These are phyloP conservation scores for Leishmania major DNA, from an alignment of 208 protist species.

Conservation along the genomic window DNA sequence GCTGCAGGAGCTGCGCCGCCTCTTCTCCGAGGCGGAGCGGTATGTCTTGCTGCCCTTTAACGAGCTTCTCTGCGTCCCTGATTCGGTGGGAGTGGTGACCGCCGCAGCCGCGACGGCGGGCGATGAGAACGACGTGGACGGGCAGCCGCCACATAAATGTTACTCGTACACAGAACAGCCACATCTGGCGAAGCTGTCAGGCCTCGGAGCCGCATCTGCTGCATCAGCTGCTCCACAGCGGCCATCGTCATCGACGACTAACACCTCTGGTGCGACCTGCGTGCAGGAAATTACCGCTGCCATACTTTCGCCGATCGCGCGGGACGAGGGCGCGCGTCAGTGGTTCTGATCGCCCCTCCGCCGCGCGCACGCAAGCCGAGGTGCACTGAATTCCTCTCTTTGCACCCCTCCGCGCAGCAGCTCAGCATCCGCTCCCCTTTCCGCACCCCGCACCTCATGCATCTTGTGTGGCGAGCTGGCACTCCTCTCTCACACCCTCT, in stretches of 20 bases:
- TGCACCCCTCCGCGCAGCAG: not conserved
- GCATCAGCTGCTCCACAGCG: not conserved
- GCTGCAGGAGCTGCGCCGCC: constrained; percentile 42
- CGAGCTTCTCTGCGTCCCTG: constrained; percentile 43
- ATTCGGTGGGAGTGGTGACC: not conserved
- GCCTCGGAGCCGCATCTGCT: not conserved
- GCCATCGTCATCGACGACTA: not conserved
- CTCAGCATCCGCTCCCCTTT: not conserved
- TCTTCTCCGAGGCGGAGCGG: constrained; percentile 54
- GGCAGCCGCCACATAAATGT: not conserved
- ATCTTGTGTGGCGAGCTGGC: not conserved
- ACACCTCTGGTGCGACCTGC: not conserved
- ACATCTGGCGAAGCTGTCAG: not conserved
- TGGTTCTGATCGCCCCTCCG: not conserved
- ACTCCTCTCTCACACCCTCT: not conserved
- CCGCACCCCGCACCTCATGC: not conserved
- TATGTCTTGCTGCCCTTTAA: constrained; percentile 57
- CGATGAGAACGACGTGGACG: not conserved
- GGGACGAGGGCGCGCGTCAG: not conserved
- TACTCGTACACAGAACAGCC: not conserved
- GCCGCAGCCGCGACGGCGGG: not conserved
- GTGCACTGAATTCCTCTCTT: not conserved
- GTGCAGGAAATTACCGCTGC: not conserved
- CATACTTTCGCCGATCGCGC: not conserved
- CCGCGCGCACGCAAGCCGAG: not conserved